A percentile compares a stretch with the other conserved stretches of the same genome.
phyloP scores from a whole-genome alignment of 805 yeast genomes.

The Lipomyces yamadae region DNA sequence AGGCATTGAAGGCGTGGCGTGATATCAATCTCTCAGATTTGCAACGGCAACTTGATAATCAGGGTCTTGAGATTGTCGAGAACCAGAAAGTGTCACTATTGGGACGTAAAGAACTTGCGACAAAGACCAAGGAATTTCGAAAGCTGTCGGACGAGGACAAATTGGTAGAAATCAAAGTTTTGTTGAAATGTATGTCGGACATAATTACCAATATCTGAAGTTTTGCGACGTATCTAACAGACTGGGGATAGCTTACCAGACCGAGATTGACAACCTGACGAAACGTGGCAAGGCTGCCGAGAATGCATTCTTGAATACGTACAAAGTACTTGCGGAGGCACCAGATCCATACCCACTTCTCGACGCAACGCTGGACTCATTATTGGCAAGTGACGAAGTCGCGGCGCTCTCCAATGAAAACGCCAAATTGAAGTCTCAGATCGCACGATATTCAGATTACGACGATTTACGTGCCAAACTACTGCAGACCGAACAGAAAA shows the following conservation, averaged over 20 bases:
- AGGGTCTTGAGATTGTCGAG: constrained; percentile 72
- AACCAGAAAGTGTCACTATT: constrained; percentile 70
- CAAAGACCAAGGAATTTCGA: constrained; percentile 83
- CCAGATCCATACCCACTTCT: constrained; percentile 90
- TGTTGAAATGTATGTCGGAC: constrained; percentile 54
- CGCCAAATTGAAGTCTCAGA: constrained; percentile 53
- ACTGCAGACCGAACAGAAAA: constrained; percentile 61
- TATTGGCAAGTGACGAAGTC: constrained; percentile 59
- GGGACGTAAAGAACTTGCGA: constrained; percentile 75
- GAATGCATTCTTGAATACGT: constrained; percentile 70
- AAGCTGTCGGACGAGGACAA: constrained; percentile 72
- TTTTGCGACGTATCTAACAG: background rate
- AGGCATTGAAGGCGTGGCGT: constrained; percentile 38
- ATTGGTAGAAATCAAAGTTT: constrained; percentile 63
- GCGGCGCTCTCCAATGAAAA: constrained; percentile 59
- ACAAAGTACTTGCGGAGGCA: constrained; percentile 79
- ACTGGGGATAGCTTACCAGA: constrained; percentile 62
- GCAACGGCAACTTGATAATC: constrained; percentile 74
- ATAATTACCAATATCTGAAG: background rate
- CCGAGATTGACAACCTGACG: constrained; percentile 83
- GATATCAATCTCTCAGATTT: constrained; percentile 70
- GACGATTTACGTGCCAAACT: constrained; percentile 71
- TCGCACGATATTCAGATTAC: constrained; percentile 74
- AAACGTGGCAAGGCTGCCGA: constrained; percentile 78
- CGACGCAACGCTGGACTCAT: constrained; percentile 69